Evolutionary conservation across 345 rosid species (phyloP).

Genomic region (Cardamine resedifolia): DNA sequence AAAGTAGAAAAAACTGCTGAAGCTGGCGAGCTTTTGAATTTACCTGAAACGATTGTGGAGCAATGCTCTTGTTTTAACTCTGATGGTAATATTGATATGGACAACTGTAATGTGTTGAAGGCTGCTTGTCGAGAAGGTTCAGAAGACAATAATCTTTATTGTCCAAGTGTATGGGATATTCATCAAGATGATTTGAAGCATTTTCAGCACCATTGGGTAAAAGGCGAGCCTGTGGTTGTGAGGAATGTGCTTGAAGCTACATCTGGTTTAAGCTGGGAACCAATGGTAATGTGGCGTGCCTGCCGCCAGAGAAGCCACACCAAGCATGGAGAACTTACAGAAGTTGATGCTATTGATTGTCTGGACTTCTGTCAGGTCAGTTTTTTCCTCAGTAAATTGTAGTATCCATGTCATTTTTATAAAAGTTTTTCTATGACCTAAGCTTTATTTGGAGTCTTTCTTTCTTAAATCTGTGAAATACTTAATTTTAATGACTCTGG

Average conservation of each 20-base stretch:
- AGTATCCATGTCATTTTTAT: not conserved
- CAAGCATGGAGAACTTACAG: slow-evolving; percentile 41
- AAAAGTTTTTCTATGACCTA: not conserved
- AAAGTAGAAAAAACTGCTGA: slow-evolving; percentile 41
- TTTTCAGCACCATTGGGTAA: slow-evolving; percentile 76
- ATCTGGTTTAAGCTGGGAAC: slow-evolving; percentile 83
- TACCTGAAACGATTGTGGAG: slow-evolving; percentile 10
- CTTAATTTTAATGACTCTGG: not conserved
- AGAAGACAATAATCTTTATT: slow-evolving; percentile 61
- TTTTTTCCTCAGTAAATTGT: not conserved
- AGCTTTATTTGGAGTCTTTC: not conserved
- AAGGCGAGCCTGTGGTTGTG: slow-evolving; percentile 73
- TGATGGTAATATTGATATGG: slow-evolving; percentile 35
- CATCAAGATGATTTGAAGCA: slow-evolving; percentile 49
- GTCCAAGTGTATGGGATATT: slow-evolving; percentile 50
- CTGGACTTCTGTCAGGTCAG: slow-evolving; percentile 53
- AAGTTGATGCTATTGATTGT: slow-evolving; percentile 62
- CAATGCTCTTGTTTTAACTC: slow-evolving; percentile 52
- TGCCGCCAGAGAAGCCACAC: slow-evolving; percentile 46
- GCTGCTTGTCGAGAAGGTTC: slow-evolving; percentile 58
- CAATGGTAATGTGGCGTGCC: slow-evolving; percentile 81
- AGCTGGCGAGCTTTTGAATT: slow-evolving; percentile 2
- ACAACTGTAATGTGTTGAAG: slow-evolving; percentile 39
- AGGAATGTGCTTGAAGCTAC: slow-evolving; percentile 56
- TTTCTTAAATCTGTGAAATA: not conserved